These are phyloP conservation scores for Microbotryum intermedium DNA, from an alignment of 1,284 basidiomycete species.

Conservation along the genomic window DNA sequence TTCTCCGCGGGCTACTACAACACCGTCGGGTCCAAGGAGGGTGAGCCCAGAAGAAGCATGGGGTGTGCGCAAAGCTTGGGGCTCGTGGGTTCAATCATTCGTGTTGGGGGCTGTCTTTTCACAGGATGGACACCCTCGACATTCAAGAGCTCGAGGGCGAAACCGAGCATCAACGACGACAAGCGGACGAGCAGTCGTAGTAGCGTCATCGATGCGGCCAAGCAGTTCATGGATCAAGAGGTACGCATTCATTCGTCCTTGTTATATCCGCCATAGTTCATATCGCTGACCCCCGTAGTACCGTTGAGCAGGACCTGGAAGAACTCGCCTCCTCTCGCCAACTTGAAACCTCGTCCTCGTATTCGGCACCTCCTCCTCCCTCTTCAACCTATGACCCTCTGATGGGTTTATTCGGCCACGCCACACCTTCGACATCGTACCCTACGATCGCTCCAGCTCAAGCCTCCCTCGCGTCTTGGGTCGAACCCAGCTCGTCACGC, in stretches of 20 bases:
- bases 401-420: slow-evolving; percentile 45
- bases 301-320: slow-evolving; percentile 26
- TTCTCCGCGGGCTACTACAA: slow-evolving; percentile 93
- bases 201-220: slow-evolving; percentile 56
- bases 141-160: slow-evolving; percentile 69
- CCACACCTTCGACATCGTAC: slow-evolving; percentile 25
- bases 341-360: slow-evolving; percentile 17
- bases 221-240: slow-evolving; percentile 90
- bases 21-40: slow-evolving; percentile 89
- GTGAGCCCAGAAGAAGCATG: slow-evolving; percentile 41
- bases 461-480: slow-evolving; percentile 27
- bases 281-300: too few relatives aligned
- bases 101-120: too few relatives aligned
- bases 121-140: slow-evolving; percentile 87
- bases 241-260: slow-evolving; percentile 36
- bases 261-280: too few relatives aligned
- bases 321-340: slow-evolving; percentile 29
- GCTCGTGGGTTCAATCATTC: not conserved
- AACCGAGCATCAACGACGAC: slow-evolving; percentile 52
- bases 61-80: not conserved
- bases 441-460: slow-evolving; percentile 51
- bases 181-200: slow-evolving; percentile 16
- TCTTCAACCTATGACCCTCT: slow-evolving; percentile 21
- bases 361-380: slow-evolving; percentile 2
- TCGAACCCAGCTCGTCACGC: slow-evolving; percentile 29